Evolutionary conservation across 352 stramenopile species (phyloP).

Genomic region (Phytophthora pluvialis): DNA sequence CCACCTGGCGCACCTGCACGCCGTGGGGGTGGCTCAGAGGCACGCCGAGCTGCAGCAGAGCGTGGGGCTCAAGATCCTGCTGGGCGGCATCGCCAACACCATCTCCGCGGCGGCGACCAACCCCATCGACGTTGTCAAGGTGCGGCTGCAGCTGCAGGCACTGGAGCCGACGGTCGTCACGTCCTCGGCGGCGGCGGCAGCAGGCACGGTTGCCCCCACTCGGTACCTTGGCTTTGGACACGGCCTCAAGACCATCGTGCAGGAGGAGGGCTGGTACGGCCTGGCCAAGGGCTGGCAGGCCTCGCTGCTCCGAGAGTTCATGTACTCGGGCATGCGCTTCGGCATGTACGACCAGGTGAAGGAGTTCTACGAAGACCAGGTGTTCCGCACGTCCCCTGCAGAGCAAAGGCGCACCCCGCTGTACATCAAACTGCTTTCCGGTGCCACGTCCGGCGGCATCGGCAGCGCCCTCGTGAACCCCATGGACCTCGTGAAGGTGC

Average conservation of each 20-base stretch:
- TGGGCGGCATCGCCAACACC: conserved; percentile 70
- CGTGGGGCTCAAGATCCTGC: conserved; percentile 63
- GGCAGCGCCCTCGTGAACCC: conserved; percentile 78
- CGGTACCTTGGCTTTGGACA: conserved; percentile 68
- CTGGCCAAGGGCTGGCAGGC: conserved; percentile 69
- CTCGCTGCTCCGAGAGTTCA: conserved; percentile 70
- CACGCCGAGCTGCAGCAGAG: conserved; percentile 61
- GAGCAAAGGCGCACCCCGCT: conserved; percentile 46
- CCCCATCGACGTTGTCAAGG: conserved; percentile 74
- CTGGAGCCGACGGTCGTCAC: conserved; percentile 32
- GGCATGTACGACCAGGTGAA: conserved; percentile 84
- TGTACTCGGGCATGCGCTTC: conserved; percentile 82
- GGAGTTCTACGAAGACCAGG: conserved; percentile 63
- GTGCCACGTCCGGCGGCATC: conserved; percentile 65
- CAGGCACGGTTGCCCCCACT: conserved; percentile 39
- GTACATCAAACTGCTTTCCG: conserved; percentile 74
- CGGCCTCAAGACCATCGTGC: conserved; percentile 58
- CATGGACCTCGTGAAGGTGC: conserved; percentile 81
- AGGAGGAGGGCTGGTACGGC: conserved; percentile 62
- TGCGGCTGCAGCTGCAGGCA: conserved; percentile 68
- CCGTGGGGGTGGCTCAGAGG: conserved; percentile 34
- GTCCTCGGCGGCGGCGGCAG: conserved; percentile 41
- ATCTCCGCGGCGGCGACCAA: conserved; percentile 59
- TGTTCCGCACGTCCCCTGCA: conserved; percentile 48
- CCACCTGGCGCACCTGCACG: conserved; percentile 35